Percentiles rank a stretch among this genome's conserved stretches.
Conservation (phyloP, 768 basidiomycete genomes). For the Russula griseocarnosa region DNA sequence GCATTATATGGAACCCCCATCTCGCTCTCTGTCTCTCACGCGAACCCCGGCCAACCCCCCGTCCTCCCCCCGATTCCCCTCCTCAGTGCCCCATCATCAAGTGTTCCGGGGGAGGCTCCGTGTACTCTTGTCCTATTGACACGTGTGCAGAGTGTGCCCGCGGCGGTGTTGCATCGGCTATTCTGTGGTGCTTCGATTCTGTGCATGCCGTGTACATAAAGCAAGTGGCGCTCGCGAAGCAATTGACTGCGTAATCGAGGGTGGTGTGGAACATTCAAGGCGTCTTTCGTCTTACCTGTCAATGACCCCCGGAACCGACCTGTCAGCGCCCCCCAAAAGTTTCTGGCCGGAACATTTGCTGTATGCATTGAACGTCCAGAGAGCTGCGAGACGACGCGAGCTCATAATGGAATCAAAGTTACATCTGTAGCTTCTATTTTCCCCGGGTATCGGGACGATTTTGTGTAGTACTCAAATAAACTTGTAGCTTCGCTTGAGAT, state of each 20-base stretch:
- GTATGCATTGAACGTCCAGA: not conserved
- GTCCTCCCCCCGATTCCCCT: not conserved
- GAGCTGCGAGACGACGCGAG: not conserved
- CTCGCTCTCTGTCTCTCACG: not conserved
- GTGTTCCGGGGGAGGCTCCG: not conserved
- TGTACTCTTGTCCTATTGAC: not conserved
- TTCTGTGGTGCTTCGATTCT: conserved; percentile 18
- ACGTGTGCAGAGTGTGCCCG: conserved; percentile 8
- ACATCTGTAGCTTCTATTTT: not conserved
- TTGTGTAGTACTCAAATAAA: not conserved
- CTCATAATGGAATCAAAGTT: not conserved
- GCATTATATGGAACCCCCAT: not conserved
- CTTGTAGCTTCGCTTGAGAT: not conserved
- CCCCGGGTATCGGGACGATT: not conserved
- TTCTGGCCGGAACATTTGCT: not conserved
- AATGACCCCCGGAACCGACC: not conserved
- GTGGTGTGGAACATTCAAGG: conserved; percentile 2
- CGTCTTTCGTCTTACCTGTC: not conserved
- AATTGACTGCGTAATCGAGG: not conserved
- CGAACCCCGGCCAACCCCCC: no score
- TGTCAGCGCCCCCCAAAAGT: not conserved
- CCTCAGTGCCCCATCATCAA: not conserved
- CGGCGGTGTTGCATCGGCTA: conserved; percentile 13
- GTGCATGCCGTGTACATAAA: conserved; percentile 9
- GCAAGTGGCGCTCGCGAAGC: conserved; percentile 9